phyloP scores from a whole-genome alignment of 139 green algal species.

The Chlamydomonas sphaeroides region DNA sequence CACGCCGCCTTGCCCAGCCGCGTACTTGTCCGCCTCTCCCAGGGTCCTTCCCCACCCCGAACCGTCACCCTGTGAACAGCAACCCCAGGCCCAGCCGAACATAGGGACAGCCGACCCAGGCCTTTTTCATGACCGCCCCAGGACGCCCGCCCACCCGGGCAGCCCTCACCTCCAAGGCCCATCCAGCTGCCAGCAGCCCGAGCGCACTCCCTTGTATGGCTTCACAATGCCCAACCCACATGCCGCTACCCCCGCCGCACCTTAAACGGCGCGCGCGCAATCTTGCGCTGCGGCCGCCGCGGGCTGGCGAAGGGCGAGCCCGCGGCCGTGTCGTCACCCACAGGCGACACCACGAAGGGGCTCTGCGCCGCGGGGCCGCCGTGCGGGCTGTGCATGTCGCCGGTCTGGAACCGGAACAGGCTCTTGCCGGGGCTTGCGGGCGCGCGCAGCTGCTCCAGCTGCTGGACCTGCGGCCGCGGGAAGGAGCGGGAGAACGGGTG shows the following conservation, averaged over 20 bases:
- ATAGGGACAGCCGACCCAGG: too few relatives aligned
- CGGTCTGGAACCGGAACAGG: slow-evolving; percentile 80
- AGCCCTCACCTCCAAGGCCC: too few relatives aligned
- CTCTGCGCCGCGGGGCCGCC: slow-evolving; percentile 65
- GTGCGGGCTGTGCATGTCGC: slow-evolving; percentile 69
- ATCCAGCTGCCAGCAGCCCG: too few relatives aligned
- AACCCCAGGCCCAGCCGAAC: too few relatives aligned
- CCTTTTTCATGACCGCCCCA: too few relatives aligned
- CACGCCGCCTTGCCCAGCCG: too few relatives aligned
- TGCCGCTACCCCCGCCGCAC: slow-evolving; percentile 31
- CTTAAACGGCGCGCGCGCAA: slow-evolving; percentile 95
- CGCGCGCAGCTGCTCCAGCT: slow-evolving; percentile 59
- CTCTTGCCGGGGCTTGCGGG: slow-evolving; percentile 48
- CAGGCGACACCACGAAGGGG: slow-evolving; percentile 75
- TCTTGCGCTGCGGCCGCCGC: slow-evolving; percentile 78
- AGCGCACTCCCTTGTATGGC: too few relatives aligned
- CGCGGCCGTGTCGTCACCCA: slow-evolving; percentile 55
- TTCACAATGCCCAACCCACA: too few relatives aligned
- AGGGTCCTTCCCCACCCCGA: too few relatives aligned
- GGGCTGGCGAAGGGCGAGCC: slow-evolving; percentile 50
- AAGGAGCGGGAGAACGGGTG: not conserved
- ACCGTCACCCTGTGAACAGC: too few relatives aligned
- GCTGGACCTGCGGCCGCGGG: slow-evolving; percentile 7
- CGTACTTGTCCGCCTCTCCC: too few relatives aligned
- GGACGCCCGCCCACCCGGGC: too few relatives aligned